Evolutionary conservation across 352 stramenopile genomes (phyloP).

Genomic region (Phytophthora palmivora): DNA sequence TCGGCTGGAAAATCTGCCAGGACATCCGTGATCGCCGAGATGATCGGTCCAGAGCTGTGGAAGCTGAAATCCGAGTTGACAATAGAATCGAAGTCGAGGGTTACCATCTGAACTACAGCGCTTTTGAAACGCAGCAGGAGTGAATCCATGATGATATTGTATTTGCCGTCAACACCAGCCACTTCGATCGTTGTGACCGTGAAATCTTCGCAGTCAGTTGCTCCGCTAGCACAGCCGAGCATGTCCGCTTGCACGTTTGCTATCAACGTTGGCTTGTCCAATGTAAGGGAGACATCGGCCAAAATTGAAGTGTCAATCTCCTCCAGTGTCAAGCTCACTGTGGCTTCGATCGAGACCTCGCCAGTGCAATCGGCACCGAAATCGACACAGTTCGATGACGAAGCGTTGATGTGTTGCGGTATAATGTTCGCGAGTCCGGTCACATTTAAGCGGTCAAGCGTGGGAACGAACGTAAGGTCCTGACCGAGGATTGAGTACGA

Average conservation of each 20-base stretch:
- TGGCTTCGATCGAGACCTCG: constrained; percentile 38
- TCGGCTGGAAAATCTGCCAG: constrained; percentile 49
- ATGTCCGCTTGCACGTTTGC: constrained; percentile 39
- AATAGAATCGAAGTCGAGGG: constrained; percentile 53
- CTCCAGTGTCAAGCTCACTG: constrained; percentile 44
- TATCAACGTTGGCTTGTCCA: constrained; percentile 41
- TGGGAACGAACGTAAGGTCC: constrained; percentile 57
- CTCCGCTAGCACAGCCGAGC: constrained; percentile 35
- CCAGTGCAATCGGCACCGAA: constrained; percentile 50
- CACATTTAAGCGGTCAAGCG: constrained; percentile 51
- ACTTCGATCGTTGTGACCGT: constrained; percentile 52
- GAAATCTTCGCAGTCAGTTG: constrained; percentile 51
- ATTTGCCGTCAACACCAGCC: constrained; percentile 40
- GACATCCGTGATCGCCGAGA: constrained; percentile 50
- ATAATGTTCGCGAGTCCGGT: constrained; percentile 45
- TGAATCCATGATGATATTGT: constrained; percentile 41
- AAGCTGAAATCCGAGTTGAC: constrained; percentile 55
- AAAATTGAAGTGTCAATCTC: constrained; percentile 48
- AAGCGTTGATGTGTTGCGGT: constrained; percentile 51
- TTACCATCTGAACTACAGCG: constrained; percentile 37
- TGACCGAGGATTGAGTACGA: constrained; percentile 48
- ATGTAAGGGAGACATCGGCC: constrained; percentile 39
- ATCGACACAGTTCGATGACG: constrained; percentile 37
- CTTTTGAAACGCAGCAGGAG: constrained; percentile 38
- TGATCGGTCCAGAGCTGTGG: constrained; percentile 40